Base-by-base conservation (phyloP, 345 rosid species). In the Aquilaria malaccensis region DNA sequence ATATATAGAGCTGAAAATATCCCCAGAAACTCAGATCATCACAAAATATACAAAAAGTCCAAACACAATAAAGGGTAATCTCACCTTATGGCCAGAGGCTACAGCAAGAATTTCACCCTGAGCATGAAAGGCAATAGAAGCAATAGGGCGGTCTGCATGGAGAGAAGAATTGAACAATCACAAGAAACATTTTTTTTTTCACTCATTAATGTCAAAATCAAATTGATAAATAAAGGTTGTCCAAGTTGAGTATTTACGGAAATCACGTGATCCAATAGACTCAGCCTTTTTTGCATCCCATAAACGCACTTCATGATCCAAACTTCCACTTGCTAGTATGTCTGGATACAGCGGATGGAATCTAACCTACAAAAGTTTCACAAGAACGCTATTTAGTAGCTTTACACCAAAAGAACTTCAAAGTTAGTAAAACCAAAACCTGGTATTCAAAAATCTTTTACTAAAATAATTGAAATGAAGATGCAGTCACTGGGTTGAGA, bases 61-160 rank as follows among this genome's bases (percentile, higher is more conserved):
- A 37, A 37, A 4, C 43, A 37, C 43, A 37, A 37, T 37, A 9
- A 37, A 37, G 7, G 1, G 43, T 4, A 37, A 37, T 62, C 59
- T 71, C 68, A 84, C 90, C 94, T 81, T 87, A 81, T 87, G 90
- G 46, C 94, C 90, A 30, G 88, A 84, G 47, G 90, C 94, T 61
- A 84, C 90, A 33, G 94, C 90, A 50, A 87, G 88, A 53, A 84
- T 68, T 65, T 87, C 90, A 29, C 94, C 94, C 62, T 75, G 79
- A 50, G 90, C 90, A 72, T 87, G 94, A 73, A 87, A 87, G 74
- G 94, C 88, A 72, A 87, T 84, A 11, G 94, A 87, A 33, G 90
- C 89, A 74, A 87, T 87, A 29, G 88, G 90, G 61, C 86, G 94
- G 70, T 76, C 94, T 87, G 77, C 63, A 69, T 33, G 45, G 52